Conservation (phyloP, 306 rosid species). For the Mucuna pruriens region DNA sequence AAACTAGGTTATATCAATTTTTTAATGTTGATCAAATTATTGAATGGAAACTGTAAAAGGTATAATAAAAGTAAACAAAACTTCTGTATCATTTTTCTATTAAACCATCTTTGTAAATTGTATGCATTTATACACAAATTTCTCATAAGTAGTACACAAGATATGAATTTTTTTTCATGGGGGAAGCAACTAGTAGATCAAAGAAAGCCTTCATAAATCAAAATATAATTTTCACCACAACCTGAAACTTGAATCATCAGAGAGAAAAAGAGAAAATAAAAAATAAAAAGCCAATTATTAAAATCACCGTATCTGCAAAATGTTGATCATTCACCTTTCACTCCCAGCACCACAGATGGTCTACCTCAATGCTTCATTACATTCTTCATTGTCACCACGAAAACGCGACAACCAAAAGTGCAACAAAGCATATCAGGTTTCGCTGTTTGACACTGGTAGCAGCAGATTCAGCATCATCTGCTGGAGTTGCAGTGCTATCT, state of each 20-base stretch:
- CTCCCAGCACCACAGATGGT: background rate
- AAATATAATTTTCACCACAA: constrained; percentile 27
- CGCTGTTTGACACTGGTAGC: constrained; percentile 30
- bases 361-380: background rate
- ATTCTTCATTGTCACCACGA: constrained; percentile 26
- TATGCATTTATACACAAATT: constrained; percentile 17
- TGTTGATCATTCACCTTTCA: constrained; percentile 24
- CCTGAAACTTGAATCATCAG: background rate
- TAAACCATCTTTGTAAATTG: background rate
- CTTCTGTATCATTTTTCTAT: background rate
- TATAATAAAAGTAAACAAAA: background rate
- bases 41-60: background rate
- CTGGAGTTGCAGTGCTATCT: constrained; percentile 25
- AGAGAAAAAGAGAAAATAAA: background rate
- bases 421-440: constrained; percentile 30
- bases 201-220: constrained; percentile 14
- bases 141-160: background rate
- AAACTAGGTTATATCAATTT: too few species aligned
- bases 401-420: constrained; percentile 9
- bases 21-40: background rate
- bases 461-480: constrained; percentile 40
- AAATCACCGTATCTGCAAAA: constrained; percentile 40
- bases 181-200: background rate
- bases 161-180: background rate
- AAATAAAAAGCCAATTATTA: constrained; percentile 3